phyloP scores from a whole-genome alignment of 768 basidiomycete species.

The Neoboletus magnificus region DNA sequence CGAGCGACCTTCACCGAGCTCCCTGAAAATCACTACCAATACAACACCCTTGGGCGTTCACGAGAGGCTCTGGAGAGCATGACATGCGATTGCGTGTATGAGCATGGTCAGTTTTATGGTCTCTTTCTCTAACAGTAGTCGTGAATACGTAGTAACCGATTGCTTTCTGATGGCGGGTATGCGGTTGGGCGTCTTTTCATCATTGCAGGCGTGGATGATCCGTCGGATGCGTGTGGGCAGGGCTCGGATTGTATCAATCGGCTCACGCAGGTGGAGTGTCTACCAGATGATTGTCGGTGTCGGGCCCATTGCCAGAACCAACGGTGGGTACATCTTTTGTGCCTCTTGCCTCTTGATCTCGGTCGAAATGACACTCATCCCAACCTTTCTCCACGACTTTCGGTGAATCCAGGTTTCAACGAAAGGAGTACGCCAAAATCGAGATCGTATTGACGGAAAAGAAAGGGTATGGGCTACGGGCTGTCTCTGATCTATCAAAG shows the following conservation, averaged over 20 bases:
- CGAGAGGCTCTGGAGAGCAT: constrained; percentile 89
- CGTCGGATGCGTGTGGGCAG: constrained; percentile 74
- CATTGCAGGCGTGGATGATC: constrained; percentile 54
- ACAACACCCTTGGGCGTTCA: constrained; percentile 80
- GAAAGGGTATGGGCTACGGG: constrained; percentile 93
- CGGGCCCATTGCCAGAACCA: constrained; percentile 84
- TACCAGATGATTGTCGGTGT: constrained; percentile 87
- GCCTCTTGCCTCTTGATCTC: background rate
- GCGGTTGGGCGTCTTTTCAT: constrained; percentile 22
- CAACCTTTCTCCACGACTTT: constrained; percentile 1
- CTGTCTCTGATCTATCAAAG: constrained; percentile 63
- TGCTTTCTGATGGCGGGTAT: constrained; percentile 11
- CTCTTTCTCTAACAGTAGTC: constrained; percentile 17
- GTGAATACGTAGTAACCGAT: constrained; percentile 31
- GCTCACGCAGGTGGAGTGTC: constrained; percentile 94
- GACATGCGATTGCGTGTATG: constrained; percentile 90
- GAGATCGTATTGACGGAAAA: constrained; percentile 91
- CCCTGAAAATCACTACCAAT: constrained; percentile 79
- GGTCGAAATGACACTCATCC: background rate
- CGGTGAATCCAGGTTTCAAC: constrained; percentile 66
- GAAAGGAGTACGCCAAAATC: constrained; percentile 77
- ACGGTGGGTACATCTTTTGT: constrained; percentile 50
- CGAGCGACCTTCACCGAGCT: constrained; percentile 71
- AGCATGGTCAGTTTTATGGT: constrained; percentile 61
- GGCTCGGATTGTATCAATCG: constrained; percentile 95